Evolutionary conservation across 306 rosid species (phyloP), one percentile per base, ranked within the genome.

Genomic region (Corylus avellana): DNA sequence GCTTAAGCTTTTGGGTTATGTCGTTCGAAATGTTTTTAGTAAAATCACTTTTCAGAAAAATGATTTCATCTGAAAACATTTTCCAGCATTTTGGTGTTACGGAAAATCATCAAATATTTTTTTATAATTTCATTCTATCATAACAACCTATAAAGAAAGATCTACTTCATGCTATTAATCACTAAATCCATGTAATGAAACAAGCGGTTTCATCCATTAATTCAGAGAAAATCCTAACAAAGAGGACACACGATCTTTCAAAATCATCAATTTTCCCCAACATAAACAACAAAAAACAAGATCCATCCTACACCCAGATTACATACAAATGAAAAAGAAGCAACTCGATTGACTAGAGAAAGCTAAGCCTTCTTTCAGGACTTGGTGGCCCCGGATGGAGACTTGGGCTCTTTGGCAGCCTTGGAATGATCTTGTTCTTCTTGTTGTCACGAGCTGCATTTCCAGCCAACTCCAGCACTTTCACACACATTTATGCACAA

Each of bases 371-470:
- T 89, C 73, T 85, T 83, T 10, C 2, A 32, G 35, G 35, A 32
- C 35, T 32, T 32, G 35, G 35, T 32, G 35, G 35, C 2, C 35
- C 1, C 35, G 35, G 35, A 32, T 32, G 97, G 97, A n/a, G 97
- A 89, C 72, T 90, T 91, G 0, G 91, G 87, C 53, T 88, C 98
- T 71, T 90, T 86, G 3, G 74, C 0, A 11, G 80, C 78, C 37
- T 77, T 0, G 98, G 95, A 1, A 86, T 90, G 2, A 93, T 91
- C 75, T 92, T 87, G 7, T 81, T 93, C 86, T 91, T 93, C 88
- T 93, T 91, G 86, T 91, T 93, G 48, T 93, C 98, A 7, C 97
- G 77, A 1, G 97, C 98, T 0, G 98, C 98, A 83, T 93, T 93
- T 72, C 98, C 98, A 59, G 98, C 97, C 83, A 93, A 84, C 44